Evolutionary conservation across 176 grass and related monocot genomes (phyloP), one percentile per base, ranked within the genome.

Genomic region (Musa beccarii): DNA sequence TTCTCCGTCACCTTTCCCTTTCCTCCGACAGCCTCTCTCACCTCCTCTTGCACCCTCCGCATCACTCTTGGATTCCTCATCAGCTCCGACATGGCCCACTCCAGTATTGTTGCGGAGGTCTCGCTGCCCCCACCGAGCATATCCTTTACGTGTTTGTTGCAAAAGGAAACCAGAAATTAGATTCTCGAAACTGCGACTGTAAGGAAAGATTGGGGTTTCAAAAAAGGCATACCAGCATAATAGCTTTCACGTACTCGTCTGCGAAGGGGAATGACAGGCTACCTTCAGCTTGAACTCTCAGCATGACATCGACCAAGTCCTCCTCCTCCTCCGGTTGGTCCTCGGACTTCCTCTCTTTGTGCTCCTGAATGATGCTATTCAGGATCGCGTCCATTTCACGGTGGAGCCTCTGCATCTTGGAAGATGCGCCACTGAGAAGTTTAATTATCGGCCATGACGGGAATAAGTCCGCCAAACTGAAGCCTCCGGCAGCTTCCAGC

Each of bases 31-130:
- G 22, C 0, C 22, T 22, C 22, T 22, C 22, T 22, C 22, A 22
- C 22, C 22, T 22, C 22, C 22, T 22, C 22, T 22, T 22, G 22
- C 22, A 22, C 22, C 22, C 22, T 22, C 22, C 22, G 22, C 22
- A 22, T 22, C 22, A 22, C 22, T 22, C 22, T 22, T 22, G 22
- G 22, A 22, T 22, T 22, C 22, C 22, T 22, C 22, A 22, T 22
- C 22, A 82, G 69, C 51, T 86, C 80, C 0, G 80, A 51, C 63
- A 86, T 74, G 0, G 17, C 22, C 22, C 22, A 22, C 22, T 22
- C 22, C 22, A 22, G 22, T 22, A 22, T 22, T 22, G 22, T 22
- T 22, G 22, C 22, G 22, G 22, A 22, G 22, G 22, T 82, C 0
- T 86, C 69, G 0, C 63, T 70, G 15, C 1, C 25, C 66, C 84